phyloP scores from a whole-genome alignment of 805 yeast genomes.

The Saccharomycopsis sp. region DNA sequence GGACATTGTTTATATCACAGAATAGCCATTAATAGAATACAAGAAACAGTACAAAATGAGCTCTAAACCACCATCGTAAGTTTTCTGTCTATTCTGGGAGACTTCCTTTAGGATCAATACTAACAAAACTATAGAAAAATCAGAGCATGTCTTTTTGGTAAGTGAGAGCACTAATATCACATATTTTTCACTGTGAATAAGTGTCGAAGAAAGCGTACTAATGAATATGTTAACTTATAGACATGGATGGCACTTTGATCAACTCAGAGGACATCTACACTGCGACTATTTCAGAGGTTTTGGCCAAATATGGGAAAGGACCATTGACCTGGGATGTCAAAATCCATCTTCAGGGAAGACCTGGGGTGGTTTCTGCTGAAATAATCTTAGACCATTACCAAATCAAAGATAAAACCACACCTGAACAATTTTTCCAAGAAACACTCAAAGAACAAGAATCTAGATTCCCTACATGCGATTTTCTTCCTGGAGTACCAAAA shows the following conservation, averaged over 20 bases:
- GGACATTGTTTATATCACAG: too few species aligned
- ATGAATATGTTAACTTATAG: constrained; percentile 29
- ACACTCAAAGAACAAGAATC: constrained; percentile 44
- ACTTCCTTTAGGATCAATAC: background rate
- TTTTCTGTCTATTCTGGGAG: background rate
- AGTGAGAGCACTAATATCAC: constrained; percentile 25
- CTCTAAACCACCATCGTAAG: constrained; percentile 1
- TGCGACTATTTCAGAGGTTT: constrained; percentile 57
- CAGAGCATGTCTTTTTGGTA: constrained; percentile 70
- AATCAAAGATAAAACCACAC: constrained; percentile 48
- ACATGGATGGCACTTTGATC: constrained; percentile 92
- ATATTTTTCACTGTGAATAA: background rate
- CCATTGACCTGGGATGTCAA: constrained; percentile 88
- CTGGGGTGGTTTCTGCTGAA: constrained; percentile 69
- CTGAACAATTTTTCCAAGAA: constrained; percentile 51
- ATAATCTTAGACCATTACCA: constrained; percentile 61
- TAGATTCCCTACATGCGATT: constrained; percentile 57
- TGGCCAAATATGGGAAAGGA: constrained; percentile 66
- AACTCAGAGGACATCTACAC: constrained; percentile 93
- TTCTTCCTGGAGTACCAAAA: constrained; percentile 82
- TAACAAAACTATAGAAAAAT: constrained; percentile 22
- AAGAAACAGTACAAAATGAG: background rate
- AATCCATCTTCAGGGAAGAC: constrained; percentile 81
- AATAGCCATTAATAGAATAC: too few species aligned
- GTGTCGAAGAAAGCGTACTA: background rate